Evolutionary conservation across 495 filamentous ascomycete genomes (phyloP).

Genomic region (Collariella sp.): DNA sequence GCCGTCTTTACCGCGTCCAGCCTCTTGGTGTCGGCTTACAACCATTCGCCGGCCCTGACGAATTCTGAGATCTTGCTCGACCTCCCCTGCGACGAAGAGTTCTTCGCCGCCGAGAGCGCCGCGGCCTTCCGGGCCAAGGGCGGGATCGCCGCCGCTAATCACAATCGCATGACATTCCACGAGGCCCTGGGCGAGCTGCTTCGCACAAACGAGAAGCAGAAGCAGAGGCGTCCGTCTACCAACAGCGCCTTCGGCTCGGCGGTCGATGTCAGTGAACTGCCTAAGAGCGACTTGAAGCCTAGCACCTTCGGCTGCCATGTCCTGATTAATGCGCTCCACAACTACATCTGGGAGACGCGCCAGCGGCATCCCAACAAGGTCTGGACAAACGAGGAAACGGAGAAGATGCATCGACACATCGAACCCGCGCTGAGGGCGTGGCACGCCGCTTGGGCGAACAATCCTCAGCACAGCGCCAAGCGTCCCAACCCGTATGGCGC

Average conservation of each 20-base stretch:
- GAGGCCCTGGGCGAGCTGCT: constrained; percentile 71
- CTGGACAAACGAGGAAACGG: constrained; percentile 87
- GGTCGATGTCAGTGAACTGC: constrained; percentile 38
- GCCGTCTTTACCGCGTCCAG: constrained; percentile 86
- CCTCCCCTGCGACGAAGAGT: constrained; percentile 86
- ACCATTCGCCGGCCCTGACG: constrained; percentile 79
- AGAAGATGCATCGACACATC: constrained; percentile 93
- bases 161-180: constrained; percentile 62
- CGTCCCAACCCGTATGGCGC: constrained; percentile 83
- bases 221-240: constrained; percentile 32
- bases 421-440: constrained; percentile 91
- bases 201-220: constrained; percentile 63
- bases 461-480: constrained; percentile 78
- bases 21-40: constrained; percentile 85
- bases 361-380: constrained; percentile 82
- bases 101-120: constrained; percentile 78
- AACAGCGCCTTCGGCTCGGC: constrained; percentile 39
- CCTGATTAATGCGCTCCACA: constrained; percentile 91
- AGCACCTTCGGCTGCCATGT: constrained; percentile 93
- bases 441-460: constrained; percentile 89
- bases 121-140: constrained; percentile 69
- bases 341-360: constrained; percentile 97
- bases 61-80: constrained; percentile 92
- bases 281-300: constrained; percentile 62
- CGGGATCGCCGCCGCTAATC: constrained; percentile 55